Evolutionary conservation across 495 filamentous ascomycete species (phyloP).

Genomic region (Xylaria flabelliformis): DNA sequence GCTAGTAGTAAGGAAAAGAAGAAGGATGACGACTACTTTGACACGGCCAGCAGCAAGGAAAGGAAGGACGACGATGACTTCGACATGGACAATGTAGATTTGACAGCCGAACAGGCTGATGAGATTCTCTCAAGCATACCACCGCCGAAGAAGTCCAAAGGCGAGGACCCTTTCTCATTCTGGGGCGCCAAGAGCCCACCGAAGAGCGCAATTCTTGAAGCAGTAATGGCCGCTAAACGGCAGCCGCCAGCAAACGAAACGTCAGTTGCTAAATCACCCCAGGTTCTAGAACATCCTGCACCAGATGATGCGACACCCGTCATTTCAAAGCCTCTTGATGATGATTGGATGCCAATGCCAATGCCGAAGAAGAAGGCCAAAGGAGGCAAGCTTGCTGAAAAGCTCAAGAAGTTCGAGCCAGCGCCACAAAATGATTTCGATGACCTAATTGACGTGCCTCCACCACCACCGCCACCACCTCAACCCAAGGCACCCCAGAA

Average conservation of each 20-base stretch:
- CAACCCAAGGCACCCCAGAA: constrained; percentile 44
- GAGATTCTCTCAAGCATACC: constrained; percentile 38
- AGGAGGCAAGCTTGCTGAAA: constrained; percentile 58
- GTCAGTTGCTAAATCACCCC: constrained; percentile 50
- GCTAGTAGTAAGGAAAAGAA: constrained; percentile 37
- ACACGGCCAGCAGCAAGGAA: constrained; percentile 29
- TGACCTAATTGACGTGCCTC: constrained; percentile 34
- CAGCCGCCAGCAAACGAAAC: constrained; percentile 39
- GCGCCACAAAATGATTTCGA: constrained; percentile 42
- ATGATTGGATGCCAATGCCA: constrained; percentile 42
- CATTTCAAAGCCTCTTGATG: constrained; percentile 38
- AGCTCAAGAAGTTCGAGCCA: constrained; percentile 59
- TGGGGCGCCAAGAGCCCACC: constrained; percentile 50
- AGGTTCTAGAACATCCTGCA: constrained; percentile 45
- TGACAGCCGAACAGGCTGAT: constrained; percentile 49
- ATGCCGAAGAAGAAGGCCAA: constrained; percentile 50
- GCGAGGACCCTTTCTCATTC: constrained; percentile 52
- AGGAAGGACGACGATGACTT: constrained; percentile 40
- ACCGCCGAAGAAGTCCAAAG: constrained; percentile 43
- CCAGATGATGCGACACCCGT: constrained; percentile 41
- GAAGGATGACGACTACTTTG: constrained; percentile 25
- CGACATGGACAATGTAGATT: constrained; percentile 44
- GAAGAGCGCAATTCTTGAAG: constrained; percentile 42
- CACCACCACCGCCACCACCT: constrained; percentile 43
- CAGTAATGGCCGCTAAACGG: constrained; percentile 31